Evolutionary conservation across 2,329 filamentous ascomycete species (phyloP).

Genomic region (Fusarium armeniacum): DNA sequence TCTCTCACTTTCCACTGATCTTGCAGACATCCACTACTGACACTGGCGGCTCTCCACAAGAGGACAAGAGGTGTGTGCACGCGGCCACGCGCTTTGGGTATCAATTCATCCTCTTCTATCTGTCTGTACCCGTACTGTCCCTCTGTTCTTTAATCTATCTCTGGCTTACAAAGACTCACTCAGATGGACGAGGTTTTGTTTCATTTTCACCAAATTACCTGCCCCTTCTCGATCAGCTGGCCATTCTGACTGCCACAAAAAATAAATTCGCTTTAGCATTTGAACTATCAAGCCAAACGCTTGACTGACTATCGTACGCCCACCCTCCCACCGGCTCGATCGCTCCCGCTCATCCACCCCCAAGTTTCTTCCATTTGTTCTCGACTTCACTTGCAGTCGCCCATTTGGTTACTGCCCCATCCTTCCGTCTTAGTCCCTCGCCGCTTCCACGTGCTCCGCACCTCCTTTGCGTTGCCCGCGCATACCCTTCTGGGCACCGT

Average conservation of each 20-base stretch:
- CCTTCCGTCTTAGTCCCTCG: conserved; percentile 33
- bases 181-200: conserved; percentile 15
- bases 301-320: conserved; percentile 23
- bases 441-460: conserved; percentile 45
- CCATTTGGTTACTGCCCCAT: conserved; percentile 33
- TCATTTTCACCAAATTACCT: conserved; percentile 10
- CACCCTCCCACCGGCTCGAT: conserved; percentile 31
- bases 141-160: conserved; percentile 12
- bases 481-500: conserved; percentile 35
- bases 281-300: conserved; percentile 23
- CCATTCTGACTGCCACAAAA: conserved; percentile 26
- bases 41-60: conserved; percentile 32
- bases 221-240: conserved; percentile 9
- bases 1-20: conserved; percentile 37
- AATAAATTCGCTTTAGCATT: conserved; percentile 20
- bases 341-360: conserved; percentile 32
- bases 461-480: conserved; percentile 39
- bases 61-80: conserved; percentile 14
- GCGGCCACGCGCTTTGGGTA: conserved; percentile 24
- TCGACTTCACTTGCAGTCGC: conserved; percentile 36
- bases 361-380: conserved; percentile 32
- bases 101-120: conserved; percentile 20
- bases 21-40: conserved; percentile 39
- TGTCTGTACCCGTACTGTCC: conserved; percentile 5
- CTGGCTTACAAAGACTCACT: conserved; percentile 21